Conservation (phyloP, 495 filamentous ascomycete genomes). For the Chaetomium fimeti region DNA sequence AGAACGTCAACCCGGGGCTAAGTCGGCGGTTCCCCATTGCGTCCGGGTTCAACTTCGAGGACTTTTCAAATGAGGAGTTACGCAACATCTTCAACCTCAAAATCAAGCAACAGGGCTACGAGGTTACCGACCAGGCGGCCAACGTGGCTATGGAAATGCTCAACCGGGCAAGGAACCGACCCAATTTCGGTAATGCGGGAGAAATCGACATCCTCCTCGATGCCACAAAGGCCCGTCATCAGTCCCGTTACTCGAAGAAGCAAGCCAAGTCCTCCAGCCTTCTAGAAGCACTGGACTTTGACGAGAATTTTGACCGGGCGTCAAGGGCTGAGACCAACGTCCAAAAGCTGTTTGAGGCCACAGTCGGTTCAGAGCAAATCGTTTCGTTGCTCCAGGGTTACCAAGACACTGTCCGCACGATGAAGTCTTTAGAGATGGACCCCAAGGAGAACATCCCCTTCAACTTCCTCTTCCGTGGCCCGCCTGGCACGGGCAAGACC, state of each 20-base stretch:
- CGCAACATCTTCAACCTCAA: conserved; percentile 58
- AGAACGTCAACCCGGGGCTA: conserved; percentile 75
- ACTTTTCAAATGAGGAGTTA: conserved; percentile 62
- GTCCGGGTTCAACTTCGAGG: conserved; percentile 66
- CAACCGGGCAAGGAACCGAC: conserved; percentile 51
- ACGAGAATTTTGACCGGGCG: conserved; percentile 61
- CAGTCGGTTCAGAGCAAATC: conserved; percentile 64
- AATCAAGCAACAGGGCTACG: conserved; percentile 48
- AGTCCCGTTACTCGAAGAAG: conserved; percentile 46
- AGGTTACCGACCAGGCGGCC: conserved; percentile 43
- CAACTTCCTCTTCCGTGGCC: conserved; percentile 46
- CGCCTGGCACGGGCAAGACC: conserved; percentile 69
- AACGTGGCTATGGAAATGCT: conserved; percentile 53
- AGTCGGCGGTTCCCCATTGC: conserved; percentile 64
- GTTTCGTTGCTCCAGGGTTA: conserved; percentile 60
- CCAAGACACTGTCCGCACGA: conserved; percentile 52
- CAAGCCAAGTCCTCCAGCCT: conserved; percentile 15
- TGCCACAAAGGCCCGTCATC: conserved; percentile 57
- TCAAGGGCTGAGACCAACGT: conserved; percentile 52
- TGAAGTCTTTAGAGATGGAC: conserved; percentile 59
- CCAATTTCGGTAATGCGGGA: conserved; percentile 62
- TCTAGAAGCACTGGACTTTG: conserved; percentile 66
- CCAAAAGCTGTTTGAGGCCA: conserved; percentile 59
- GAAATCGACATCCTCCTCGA: conserved; percentile 67
- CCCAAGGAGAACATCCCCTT: conserved; percentile 48